These are phyloP conservation scores for Botrytis medusae DNA, from an alignment of 2,329 filamentous ascomycete genomes.

Conservation along the genomic window DNA sequence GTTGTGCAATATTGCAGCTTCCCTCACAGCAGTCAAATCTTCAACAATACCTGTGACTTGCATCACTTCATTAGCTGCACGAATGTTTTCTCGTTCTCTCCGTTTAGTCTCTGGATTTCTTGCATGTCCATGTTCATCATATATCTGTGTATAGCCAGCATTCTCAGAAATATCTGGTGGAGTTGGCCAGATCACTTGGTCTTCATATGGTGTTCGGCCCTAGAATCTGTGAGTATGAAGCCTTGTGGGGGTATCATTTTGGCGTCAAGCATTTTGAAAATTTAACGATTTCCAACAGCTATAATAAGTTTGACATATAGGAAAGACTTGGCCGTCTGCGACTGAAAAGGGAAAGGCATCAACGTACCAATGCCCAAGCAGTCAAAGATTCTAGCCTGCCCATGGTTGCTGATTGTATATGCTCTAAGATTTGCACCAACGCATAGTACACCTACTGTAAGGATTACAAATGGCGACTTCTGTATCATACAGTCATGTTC, in stretches of 20 bases:
- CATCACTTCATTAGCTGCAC: conserved; percentile 42
- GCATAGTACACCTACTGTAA: not conserved
- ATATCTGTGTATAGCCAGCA: conserved; percentile 31
- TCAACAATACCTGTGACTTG: conserved; percentile 41
- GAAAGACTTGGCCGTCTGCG: not conserved
- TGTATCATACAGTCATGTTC: not conserved
- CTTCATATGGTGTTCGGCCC: conserved; percentile 41
- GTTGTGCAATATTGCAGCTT: conserved; percentile 28
- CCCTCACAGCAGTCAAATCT: conserved; percentile 33
- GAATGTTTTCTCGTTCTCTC: conserved; percentile 38
- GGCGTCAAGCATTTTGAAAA: not conserved
- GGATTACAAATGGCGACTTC: not conserved
- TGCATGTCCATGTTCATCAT: conserved; percentile 39
- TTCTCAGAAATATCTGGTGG: conserved; percentile 22
- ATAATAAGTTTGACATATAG: not conserved
- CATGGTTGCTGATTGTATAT: conserved; percentile 12
- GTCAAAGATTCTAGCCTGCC: conserved; percentile 33
- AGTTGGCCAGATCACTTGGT: conserved; percentile 33
- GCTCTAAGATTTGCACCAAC: not conserved
- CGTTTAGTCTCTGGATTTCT: conserved; percentile 39
- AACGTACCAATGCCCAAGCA: conserved; percentile 34
- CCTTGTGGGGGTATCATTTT: not conserved
- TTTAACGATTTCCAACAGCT: not conserved
- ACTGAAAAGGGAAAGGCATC: not conserved
- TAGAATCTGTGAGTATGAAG: conserved; percentile 21